These are phyloP conservation scores for Cercospora brassicicola DNA, from an alignment of 2,329 filamentous ascomycete genomes.

Conservation along the genomic window DNA sequence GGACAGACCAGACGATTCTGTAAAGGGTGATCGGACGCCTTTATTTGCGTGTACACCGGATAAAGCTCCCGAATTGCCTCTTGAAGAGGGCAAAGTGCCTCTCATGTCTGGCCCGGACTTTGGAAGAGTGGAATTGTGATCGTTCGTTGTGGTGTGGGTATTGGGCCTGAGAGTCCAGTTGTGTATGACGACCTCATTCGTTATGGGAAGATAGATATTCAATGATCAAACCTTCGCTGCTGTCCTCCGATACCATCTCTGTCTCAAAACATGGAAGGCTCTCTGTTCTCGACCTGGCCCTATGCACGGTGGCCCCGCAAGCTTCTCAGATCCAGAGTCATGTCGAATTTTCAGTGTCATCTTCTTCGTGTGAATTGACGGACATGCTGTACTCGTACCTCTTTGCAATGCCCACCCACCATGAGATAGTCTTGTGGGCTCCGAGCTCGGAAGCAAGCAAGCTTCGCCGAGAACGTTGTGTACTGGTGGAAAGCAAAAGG, in stretches of 20 bases:
- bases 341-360: background rate
- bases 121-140: background rate
- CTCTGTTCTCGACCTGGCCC: background rate
- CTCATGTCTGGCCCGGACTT: too few species aligned
- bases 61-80: too few species aligned
- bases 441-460: background rate
- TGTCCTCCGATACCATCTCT: background rate
- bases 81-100: too few species aligned
- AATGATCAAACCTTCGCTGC: background rate
- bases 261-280: background rate
- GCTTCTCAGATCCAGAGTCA: background rate
- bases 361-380: background rate
- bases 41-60: too few species aligned
- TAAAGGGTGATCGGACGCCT: background rate
- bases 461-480: background rate
- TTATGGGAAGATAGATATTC: background rate
- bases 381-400: background rate
- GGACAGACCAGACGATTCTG: too few species aligned
- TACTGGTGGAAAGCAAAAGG: background rate
- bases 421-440: background rate
- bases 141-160: background rate
- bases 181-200: background rate
- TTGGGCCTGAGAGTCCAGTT: background rate
- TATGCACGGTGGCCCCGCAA: background rate
- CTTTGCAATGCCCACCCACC: background rate